Conservation (phyloP, 306 rosid genomes). For the Calophaca sinica region DNA sequence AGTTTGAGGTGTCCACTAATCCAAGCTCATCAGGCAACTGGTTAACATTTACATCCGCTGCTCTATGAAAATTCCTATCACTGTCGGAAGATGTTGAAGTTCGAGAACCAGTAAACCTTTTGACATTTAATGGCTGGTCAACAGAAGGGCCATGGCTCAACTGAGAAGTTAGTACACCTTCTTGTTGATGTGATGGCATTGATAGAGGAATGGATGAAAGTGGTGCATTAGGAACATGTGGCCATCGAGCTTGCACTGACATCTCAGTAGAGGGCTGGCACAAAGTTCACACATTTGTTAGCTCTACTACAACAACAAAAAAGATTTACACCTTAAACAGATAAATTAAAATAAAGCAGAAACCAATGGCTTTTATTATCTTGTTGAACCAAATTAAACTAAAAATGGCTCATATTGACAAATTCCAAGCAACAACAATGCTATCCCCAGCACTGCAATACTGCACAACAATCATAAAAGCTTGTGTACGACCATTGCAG, state of each 20-base stretch:
- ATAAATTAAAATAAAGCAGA: conserved; percentile 6
- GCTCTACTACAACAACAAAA: background rate
- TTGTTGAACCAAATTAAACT: background rate
- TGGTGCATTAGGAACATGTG: conserved; percentile 70
- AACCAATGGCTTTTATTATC: background rate
- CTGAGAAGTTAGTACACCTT: conserved; percentile 63
- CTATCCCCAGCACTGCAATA: conserved; percentile 6
- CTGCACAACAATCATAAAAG: conserved; percentile 9
- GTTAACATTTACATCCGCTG: conserved; percentile 62
- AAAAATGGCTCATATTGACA: conserved; percentile 8
- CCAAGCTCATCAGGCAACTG: conserved; percentile 86
- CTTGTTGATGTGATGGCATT: conserved; percentile 78
- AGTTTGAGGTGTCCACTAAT: conserved; percentile 62
- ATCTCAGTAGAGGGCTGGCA: conserved; percentile 83
- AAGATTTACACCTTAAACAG: conserved; percentile 19
- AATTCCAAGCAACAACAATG: conserved; percentile 13
- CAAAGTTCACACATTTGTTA: conserved; percentile 40
- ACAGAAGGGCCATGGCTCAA: conserved; percentile 64
- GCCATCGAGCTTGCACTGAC: conserved; percentile 88
- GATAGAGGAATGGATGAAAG: conserved; percentile 71
- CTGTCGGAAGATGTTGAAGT: conserved; percentile 64
- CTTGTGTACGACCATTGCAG: background rate
- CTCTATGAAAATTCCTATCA: conserved; percentile 62
- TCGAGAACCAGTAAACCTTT: conserved; percentile 65
- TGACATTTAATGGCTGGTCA: conserved; percentile 63